Evolutionary conservation across 2,329 filamentous ascomycete species (phyloP).

Genomic region (Colletotrichum sp.): DNA sequence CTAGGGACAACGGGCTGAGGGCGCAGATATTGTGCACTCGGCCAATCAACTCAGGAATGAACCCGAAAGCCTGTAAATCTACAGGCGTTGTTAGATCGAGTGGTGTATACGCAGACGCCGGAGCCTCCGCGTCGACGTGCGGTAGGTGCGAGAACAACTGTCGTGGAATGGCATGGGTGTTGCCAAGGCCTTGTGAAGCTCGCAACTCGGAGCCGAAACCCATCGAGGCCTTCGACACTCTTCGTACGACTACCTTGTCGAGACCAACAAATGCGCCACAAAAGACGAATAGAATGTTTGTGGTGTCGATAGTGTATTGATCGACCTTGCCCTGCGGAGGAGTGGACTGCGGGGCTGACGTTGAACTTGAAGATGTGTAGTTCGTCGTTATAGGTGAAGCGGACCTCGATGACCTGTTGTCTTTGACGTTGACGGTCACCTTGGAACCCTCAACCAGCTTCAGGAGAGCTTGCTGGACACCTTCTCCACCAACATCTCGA

Average conservation of each 20-base stretch:
- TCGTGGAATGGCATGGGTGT: constrained; percentile 67
- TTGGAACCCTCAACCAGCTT: constrained; percentile 98
- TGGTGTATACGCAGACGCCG: constrained; percentile 52
- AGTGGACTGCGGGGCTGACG: constrained; percentile 49
- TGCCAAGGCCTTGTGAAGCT: constrained; percentile 52
- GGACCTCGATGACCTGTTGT: constrained; percentile 66
- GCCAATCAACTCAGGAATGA: constrained; percentile 96
- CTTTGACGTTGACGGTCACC: constrained; percentile 88
- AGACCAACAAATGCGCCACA: constrained; percentile 94
- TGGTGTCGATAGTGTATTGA: constrained; percentile 82
- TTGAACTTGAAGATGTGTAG: constrained; percentile 51
- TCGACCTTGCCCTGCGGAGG: constrained; percentile 59
- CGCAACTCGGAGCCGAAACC: constrained; percentile 89
- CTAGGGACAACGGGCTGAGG: constrained; percentile 73
- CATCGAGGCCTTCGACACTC: constrained; percentile 85
- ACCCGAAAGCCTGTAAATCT: constrained; percentile 84
- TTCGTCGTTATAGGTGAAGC: constrained; percentile 58
- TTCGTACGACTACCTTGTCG: constrained; percentile 84
- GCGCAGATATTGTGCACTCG: constrained; percentile 90
- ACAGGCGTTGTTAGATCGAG: constrained; percentile 77
- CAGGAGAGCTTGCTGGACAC: constrained; percentile 92
- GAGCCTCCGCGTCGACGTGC: constrained; percentile 48
- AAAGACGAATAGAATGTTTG: constrained; percentile 97
- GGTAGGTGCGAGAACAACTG: constrained; percentile 63
- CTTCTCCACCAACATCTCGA: constrained; percentile 94